A percentile compares a stretch with the other conserved stretches of the same genome.
Evolutionary conservation across 129 eudicot species (phyloP).

Genomic region (Helianthus tuberosus): DNA sequence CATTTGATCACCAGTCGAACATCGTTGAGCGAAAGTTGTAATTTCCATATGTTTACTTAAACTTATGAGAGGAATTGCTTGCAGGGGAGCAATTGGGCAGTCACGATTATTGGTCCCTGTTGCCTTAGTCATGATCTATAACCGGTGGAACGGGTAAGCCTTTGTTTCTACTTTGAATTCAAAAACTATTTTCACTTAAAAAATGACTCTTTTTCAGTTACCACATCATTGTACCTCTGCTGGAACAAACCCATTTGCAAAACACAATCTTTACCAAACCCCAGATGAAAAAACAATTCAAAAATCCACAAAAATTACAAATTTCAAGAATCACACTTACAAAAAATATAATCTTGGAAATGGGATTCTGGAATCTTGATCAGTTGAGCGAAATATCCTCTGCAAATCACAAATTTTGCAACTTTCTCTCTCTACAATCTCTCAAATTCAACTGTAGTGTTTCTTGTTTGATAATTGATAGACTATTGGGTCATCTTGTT

Average conservation of each 20-base stretch:
- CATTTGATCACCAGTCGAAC: constrained; percentile 3
- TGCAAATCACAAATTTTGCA: neutral
- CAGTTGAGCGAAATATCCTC: constrained; percentile 20
- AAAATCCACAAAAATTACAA: neutral
- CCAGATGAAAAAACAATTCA: neutral
- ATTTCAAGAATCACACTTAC: constrained; percentile 40
- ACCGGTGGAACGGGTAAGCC: constrained; percentile 94
- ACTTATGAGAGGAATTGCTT: constrained; percentile 23
- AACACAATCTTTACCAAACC: neutral
- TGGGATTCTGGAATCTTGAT: constrained; percentile 42
- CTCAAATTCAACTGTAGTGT: no score
- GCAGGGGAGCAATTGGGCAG: constrained; percentile 94
- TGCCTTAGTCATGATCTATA: constrained; percentile 84
- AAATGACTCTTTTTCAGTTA: neutral
- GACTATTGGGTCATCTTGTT: no score
- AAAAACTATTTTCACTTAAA: neutral
- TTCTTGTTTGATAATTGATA: no score
- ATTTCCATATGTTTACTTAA: neutral
- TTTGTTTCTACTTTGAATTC: neutral
- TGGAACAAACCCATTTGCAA: neutral
- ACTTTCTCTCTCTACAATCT: no score
- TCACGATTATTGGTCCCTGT: constrained; percentile 95
- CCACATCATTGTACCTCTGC: neutral
- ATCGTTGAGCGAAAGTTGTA: neutral
- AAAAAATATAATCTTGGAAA: constrained; percentile 31